Conservation (phyloP, 2,329 filamentous ascomycete species). For the Apiospora pterosperma region DNA sequence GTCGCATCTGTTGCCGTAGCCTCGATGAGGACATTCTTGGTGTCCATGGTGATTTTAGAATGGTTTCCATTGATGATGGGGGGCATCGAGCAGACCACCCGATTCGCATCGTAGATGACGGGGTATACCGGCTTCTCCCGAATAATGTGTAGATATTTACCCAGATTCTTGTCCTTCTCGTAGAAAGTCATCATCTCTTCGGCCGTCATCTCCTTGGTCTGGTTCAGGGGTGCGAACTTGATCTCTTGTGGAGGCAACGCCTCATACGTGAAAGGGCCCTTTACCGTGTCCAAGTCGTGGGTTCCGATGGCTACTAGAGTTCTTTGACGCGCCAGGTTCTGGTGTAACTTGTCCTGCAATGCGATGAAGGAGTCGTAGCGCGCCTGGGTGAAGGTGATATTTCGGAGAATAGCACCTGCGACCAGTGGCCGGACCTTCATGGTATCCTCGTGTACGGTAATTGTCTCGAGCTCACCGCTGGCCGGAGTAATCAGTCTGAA, state of each 20-base stretch:
- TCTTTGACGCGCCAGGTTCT: constrained; percentile 88
- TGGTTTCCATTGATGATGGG: constrained; percentile 98
- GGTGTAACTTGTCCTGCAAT: constrained; percentile 96
- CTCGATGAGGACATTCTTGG: constrained; percentile 94
- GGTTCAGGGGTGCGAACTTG: constrained; percentile 86
- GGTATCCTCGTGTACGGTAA: constrained; percentile 76
- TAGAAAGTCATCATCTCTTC: constrained; percentile 93
- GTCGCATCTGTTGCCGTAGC: constrained; percentile 95
- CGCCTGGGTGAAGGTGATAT: constrained; percentile 86
- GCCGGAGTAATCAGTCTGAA: constrained; percentile 73
- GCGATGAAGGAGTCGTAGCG: constrained; percentile 97
- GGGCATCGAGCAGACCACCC: constrained; percentile 84
- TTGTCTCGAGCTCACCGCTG: constrained; percentile 70
- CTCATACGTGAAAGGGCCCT: constrained; percentile 96
- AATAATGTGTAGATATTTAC: constrained; percentile 90
- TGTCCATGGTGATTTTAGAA: constrained; percentile 91
- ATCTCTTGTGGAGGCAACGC: constrained; percentile 89
- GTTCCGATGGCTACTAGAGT: constrained; percentile 97
- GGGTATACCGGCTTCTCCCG: constrained; percentile 91
- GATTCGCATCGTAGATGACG: constrained; percentile 88
- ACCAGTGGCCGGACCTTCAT: constrained; percentile 80
- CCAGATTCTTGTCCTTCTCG: constrained; percentile 88
- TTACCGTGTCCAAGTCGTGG: constrained; percentile 88
- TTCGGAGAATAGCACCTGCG: constrained; percentile 83
- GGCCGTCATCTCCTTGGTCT: constrained; percentile 82